Conservation (phyloP, 176 grass and related monocot species). For the Musa troglodytarum region DNA sequence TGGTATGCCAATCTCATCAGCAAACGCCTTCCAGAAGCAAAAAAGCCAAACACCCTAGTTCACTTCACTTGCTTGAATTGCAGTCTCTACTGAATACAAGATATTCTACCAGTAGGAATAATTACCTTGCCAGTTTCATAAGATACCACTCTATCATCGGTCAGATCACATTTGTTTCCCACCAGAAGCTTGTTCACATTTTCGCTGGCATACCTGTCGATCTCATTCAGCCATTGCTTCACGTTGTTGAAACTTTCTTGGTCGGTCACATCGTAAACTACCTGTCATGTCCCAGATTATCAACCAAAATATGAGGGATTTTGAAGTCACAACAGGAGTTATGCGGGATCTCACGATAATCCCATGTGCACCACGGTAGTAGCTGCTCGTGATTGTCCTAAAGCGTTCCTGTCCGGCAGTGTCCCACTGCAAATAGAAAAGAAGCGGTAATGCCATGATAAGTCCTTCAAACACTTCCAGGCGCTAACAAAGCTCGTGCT, state of each 20-base stretch:
- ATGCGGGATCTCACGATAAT: constrained; percentile 40
- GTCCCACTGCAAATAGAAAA: constrained; percentile 40
- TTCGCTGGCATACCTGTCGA: constrained; percentile 61
- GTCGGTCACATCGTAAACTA: constrained; percentile 68
- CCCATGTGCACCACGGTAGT: constrained; percentile 67
- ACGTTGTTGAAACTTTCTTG: constrained; percentile 39
- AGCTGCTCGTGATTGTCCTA: constrained; percentile 67
- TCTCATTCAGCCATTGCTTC: constrained; percentile 36
- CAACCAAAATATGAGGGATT: too few relatives aligned
- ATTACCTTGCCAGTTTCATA: constrained; percentile 57
- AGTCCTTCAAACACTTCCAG: not conserved
- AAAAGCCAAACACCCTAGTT: too few relatives aligned
- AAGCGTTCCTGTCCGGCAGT: constrained; percentile 72
- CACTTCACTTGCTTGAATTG: too few relatives aligned
- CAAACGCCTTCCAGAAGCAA: constrained; percentile 30
- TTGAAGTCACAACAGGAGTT: not conserved
- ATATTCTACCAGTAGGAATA: not conserved
- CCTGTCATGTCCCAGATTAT: not conserved
- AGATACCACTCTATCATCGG: constrained; percentile 48
- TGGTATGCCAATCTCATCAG: constrained; percentile 48
- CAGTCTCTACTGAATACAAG: too few relatives aligned
- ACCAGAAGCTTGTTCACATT: constrained; percentile 61
- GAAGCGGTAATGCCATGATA: constrained; percentile 10
- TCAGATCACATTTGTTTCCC: constrained; percentile 20
- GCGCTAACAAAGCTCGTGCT: constrained; percentile 11